phyloP scores from a whole-genome alignment of 371 early-diverging fungal species.

The Zychaea mexicana region DNA sequence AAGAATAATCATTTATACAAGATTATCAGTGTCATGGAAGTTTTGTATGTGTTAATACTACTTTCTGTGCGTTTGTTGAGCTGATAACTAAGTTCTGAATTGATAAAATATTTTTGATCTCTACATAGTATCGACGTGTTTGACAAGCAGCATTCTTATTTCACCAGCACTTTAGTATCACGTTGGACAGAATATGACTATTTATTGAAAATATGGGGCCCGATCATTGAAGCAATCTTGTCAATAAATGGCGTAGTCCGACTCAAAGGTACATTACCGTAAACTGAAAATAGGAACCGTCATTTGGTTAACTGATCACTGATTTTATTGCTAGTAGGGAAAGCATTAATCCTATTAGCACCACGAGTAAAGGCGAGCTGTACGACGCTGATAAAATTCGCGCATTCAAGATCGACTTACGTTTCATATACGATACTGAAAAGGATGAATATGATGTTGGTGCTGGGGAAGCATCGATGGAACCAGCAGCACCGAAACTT shows the following conservation, averaged over 20 bases:
- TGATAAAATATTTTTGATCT: too few relatives aligned
- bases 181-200: too few relatives aligned
- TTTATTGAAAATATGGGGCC: background rate
- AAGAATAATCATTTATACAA: too few relatives aligned
- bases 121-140: too few relatives aligned
- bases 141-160: too few relatives aligned
- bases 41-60: too few relatives aligned
- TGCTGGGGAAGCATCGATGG: background rate
- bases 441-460: background rate
- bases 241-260: background rate
- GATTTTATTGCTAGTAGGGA: background rate
- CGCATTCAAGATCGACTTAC: background rate
- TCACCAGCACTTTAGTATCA: too few relatives aligned
- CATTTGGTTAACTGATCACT: background rate
- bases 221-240: background rate
- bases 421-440: background rate
- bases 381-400: background rate
- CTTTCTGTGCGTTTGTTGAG: too few relatives aligned
- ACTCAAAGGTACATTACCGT: background rate
- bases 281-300: background rate
- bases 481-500: conserved; percentile 6
- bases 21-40: too few relatives aligned
- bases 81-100: too few relatives aligned
- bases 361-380: background rate
- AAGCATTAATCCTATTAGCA: background rate